Evolutionary conservation across 2,329 filamentous ascomycete species (phyloP).

Genomic region (Verticillium zaregamsianum): DNA sequence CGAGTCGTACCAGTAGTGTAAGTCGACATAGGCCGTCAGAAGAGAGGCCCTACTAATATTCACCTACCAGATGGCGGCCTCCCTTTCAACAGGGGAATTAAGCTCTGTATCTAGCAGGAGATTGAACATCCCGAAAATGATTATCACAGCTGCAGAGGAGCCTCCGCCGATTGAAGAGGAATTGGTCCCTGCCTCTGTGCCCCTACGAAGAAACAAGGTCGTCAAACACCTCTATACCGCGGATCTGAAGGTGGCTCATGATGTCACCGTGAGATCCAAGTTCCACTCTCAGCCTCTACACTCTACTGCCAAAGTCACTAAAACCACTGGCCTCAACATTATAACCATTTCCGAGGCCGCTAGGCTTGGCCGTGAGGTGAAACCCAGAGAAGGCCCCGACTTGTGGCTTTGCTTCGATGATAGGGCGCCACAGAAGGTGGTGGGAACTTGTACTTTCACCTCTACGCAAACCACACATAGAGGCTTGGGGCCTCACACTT

Average conservation of each 20-base stretch:
- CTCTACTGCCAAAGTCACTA: neutral
- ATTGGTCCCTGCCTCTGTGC: too few species aligned
- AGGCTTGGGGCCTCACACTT: neutral
- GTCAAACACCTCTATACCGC: too few species aligned
- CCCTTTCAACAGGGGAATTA: too few species aligned
- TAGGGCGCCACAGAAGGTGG: neutral
- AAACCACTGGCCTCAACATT: neutral
- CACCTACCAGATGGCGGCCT: neutral
- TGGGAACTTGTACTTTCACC: neutral
- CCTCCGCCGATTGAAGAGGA: too few species aligned
- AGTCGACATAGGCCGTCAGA: neutral
- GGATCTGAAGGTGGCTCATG: too few species aligned
- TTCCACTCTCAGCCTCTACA: neutral
- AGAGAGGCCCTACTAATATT: neutral
- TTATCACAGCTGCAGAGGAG: too few species aligned
- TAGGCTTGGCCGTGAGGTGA: neutral
- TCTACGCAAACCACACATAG: too few species aligned
- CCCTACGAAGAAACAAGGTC: too few species aligned
- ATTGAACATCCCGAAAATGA: too few species aligned
- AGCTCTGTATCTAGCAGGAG: too few species aligned
- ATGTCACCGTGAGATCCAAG: too few species aligned
- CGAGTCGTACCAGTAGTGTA: neutral
- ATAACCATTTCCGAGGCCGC: neutral
- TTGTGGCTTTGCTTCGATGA: neutral
- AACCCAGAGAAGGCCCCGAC: neutral